Evolutionary conservation across 352 stramenopile species (phyloP).

Genomic region (Phytophthora podocarpi): DNA sequence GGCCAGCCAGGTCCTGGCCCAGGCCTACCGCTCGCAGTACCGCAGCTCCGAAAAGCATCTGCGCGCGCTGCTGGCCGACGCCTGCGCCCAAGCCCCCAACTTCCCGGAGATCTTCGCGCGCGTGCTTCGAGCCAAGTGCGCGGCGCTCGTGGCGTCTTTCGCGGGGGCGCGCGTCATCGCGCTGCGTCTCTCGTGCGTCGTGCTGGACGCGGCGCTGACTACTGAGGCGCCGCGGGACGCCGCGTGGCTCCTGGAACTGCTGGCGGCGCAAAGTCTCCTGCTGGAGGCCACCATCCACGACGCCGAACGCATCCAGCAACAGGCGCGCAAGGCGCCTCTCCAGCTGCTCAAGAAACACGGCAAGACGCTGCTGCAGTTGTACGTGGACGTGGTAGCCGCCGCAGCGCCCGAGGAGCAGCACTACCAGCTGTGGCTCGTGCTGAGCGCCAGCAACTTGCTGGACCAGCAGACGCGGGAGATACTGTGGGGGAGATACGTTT

Average conservation of each 20-base stretch:
- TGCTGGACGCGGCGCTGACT: slow-evolving; percentile 47
- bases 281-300: slow-evolving; percentile 66
- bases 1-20: slow-evolving; percentile 62
- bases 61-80: slow-evolving; percentile 50
- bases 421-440: slow-evolving; percentile 67
- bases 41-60: slow-evolving; percentile 63
- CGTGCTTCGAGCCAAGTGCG: slow-evolving; percentile 46
- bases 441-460: slow-evolving; percentile 43
- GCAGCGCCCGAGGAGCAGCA: slow-evolving; percentile 50
- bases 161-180: slow-evolving; percentile 53
- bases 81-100: slow-evolving; percentile 34
- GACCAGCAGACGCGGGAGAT: slow-evolving; percentile 40
- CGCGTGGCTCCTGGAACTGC: slow-evolving; percentile 56
- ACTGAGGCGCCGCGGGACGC: slow-evolving; percentile 5
- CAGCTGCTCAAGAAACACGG: slow-evolving; percentile 53
- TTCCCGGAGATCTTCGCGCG: slow-evolving; percentile 59
- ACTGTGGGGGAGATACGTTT: slow-evolving; percentile 62
- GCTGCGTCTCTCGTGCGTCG: slow-evolving; percentile 58
- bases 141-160: slow-evolving; percentile 59
- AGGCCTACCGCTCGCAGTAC: slow-evolving; percentile 58
- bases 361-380: slow-evolving; percentile 43
- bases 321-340: slow-evolving; percentile 49
- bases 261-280: slow-evolving; percentile 51
- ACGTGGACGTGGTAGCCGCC: slow-evolving; percentile 38
- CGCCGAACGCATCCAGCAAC: slow-evolving; percentile 43